A percentile compares a stretch with the other conserved stretches of the same genome.
phyloP scores from a whole-genome alignment of 805 yeast genomes.

The Ogataea paraovalis region DNA sequence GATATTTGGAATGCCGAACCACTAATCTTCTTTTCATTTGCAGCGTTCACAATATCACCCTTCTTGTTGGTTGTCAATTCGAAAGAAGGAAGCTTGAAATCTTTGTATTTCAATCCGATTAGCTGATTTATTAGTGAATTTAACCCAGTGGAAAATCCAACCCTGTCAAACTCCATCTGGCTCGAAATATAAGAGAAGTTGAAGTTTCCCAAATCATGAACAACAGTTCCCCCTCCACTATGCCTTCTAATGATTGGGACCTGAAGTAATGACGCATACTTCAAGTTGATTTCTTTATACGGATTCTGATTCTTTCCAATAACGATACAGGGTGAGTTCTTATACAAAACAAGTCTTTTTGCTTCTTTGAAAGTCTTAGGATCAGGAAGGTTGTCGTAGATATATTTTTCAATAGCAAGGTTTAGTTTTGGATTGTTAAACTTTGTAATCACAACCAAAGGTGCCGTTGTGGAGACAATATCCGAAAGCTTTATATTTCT shows the following conservation, averaged over 20 bases:
- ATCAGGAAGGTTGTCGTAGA: slow-evolving; percentile 62
- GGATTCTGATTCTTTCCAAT: slow-evolving; percentile 96
- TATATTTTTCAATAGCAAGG: slow-evolving; percentile 75
- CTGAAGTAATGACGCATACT: slow-evolving; percentile 41
- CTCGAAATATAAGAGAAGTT: slow-evolving; percentile 80
- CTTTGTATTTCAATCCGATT: slow-evolving; percentile 3
- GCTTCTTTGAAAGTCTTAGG: slow-evolving; percentile 27
- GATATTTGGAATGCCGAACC: slow-evolving; percentile 93
- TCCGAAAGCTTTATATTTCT: slow-evolving; percentile 10
- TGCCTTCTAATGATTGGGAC: slow-evolving; percentile 73
- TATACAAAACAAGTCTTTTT: slow-evolving; percentile 65
- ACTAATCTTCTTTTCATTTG: slow-evolving; percentile 57
- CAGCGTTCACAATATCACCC: slow-evolving; percentile 67
- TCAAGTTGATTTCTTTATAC: slow-evolving; percentile 77
- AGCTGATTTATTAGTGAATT: slow-evolving; percentile 19
- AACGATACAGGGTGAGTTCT: slow-evolving; percentile 82
- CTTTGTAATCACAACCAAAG: slow-evolving; percentile 55
- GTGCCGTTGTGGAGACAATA: slow-evolving; percentile 23
- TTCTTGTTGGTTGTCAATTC: slow-evolving; percentile 57
- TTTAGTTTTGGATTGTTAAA: slow-evolving; percentile 68
- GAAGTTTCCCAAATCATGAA: slow-evolving; percentile 85
- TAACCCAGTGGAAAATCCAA: slow-evolving; percentile 39
- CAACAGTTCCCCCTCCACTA: slow-evolving; percentile 97
- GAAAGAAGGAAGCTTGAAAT: slow-evolving; percentile 14
- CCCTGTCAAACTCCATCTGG: slow-evolving; percentile 53